phyloP scores from a whole-genome alignment of 352 stramenopile species.

The Phytophthora litchii region DNA sequence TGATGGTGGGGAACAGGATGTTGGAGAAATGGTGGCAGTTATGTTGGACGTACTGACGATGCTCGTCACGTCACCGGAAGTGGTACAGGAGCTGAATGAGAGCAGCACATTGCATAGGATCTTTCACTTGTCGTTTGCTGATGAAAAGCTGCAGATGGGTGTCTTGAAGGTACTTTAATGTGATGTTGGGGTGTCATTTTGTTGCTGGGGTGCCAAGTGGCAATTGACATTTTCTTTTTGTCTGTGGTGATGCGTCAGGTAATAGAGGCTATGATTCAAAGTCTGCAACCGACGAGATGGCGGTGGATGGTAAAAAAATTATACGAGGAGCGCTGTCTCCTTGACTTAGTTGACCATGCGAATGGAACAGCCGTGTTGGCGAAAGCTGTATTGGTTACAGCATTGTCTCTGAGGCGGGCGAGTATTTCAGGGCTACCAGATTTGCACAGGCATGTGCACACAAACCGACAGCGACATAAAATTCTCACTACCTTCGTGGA shows the following conservation, averaged over 20 bases:
- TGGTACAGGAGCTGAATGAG: slow-evolving; percentile 55
- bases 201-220: not conserved
- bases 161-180: slow-evolving; percentile 24
- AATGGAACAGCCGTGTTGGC: slow-evolving; percentile 27
- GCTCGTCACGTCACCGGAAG: slow-evolving; percentile 43
- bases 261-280: slow-evolving; percentile 31
- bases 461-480: slow-evolving; percentile 29
- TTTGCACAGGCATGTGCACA: slow-evolving; percentile 37
- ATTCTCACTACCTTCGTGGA: slow-evolving; percentile 25
- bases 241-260: slow-evolving; percentile 26
- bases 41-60: slow-evolving; percentile 37
- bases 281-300: slow-evolving; percentile 22
- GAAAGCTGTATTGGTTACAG: slow-evolving; percentile 27
- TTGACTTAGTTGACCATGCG: slow-evolving; percentile 23
- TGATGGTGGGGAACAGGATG: slow-evolving; percentile 5
- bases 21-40: slow-evolving; percentile 21
- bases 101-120: slow-evolving; percentile 57
- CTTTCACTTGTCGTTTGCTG: slow-evolving; percentile 46
- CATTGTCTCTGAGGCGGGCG: slow-evolving; percentile 20
- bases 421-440: slow-evolving; percentile 12
- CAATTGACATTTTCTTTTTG: not conserved
- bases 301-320: slow-evolving; percentile 36
- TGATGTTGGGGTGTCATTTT: not conserved
- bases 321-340: slow-evolving; percentile 32
- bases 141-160: slow-evolving; percentile 16